Base-by-base conservation (phyloP, 225 moss, liverwort and hornwort species). In the Physcomitrium patens region DNA sequence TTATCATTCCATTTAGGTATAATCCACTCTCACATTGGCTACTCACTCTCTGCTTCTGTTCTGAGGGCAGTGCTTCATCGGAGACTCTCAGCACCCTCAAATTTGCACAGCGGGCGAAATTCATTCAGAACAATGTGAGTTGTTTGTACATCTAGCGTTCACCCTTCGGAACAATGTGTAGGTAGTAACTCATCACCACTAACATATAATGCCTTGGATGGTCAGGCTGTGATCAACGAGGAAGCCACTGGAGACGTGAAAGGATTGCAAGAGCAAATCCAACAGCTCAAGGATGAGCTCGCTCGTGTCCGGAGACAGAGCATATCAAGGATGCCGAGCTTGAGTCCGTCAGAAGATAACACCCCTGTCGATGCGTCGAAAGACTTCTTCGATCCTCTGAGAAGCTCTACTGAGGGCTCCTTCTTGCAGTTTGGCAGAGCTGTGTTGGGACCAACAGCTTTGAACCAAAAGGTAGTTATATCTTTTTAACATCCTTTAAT, bases 21-120 rank as follows among this genome's bases (percentile, higher is more conserved):
- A 87, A 81, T 3, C 85, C 87, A 46, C 48, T 58, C 2, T 46
- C 31, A 14, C n/a, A 24, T 57, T 18, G 26, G 42, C 14, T 58
- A 19, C 24, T 83, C 1, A 60, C 10, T 60, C 13, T 24, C 73
- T 65, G 15, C 10, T 53, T 27, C 16, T 37, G 63, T 20, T 13
- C 6, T 50, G 6, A 31, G 56, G 56, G 73, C 85, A 96, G 96
- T 81, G 84, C 83, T 75, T 91, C 90, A 28, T 78, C 86, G 62
- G 96, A 96, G 84, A 94, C 96, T 37, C 72, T 96, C 67, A 94
- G 96, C 70, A 96, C 96, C 37, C 88, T 96, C 51, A 96, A 94
- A 65, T 96, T 96, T 84, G 96, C 96, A 31, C 96, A 96, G 72
- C 91, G 96, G 56, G 94, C 96, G 12, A 96, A 96, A 57, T 94